Evolutionary conservation across 805 yeast species (phyloP).

Genomic region (Dipodascus albidus): DNA sequence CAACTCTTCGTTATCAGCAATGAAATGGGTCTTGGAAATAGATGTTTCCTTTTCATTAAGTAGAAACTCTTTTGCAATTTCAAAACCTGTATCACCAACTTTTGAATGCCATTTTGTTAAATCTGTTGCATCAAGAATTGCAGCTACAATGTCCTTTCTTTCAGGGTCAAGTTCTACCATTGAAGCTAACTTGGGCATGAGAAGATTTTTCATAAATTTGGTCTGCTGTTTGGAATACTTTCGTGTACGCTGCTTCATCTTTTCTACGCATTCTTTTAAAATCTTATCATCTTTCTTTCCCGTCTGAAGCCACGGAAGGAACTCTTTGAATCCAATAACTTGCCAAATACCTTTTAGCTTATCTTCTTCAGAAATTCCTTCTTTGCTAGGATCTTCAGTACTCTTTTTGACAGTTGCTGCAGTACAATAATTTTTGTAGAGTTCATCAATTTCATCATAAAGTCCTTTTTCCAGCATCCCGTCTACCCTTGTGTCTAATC

Average conservation of each 20-base stretch:
- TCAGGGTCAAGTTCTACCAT: constrained; percentile 39
- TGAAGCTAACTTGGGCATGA: constrained; percentile 44
- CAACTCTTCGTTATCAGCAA: constrained; percentile 28
- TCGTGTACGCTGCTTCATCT: constrained; percentile 77
- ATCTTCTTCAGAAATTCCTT: not conserved
- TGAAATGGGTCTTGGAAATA: not conserved
- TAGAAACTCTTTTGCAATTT: constrained; percentile 35
- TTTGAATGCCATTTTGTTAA: constrained; percentile 44
- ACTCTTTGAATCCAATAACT: constrained; percentile 87
- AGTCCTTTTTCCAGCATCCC: constrained; percentile 69
- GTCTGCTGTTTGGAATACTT: constrained; percentile 82
- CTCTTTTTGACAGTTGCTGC: not conserved
- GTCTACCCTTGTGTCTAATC: constrained; percentile 77
- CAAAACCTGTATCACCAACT: constrained; percentile 46
- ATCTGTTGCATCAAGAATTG: constrained; percentile 68
- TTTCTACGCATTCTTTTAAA: constrained; percentile 41
- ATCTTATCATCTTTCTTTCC: constrained; percentile 11
- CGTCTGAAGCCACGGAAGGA: constrained; percentile 53
- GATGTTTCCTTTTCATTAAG: not conserved
- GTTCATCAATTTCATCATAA: constrained; percentile 49
- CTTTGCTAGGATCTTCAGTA: not conserved
- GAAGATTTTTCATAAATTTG: constrained; percentile 74
- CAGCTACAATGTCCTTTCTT: constrained; percentile 37
- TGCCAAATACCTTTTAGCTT: constrained; percentile 67
- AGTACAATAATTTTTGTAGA: constrained; percentile 34